Evolutionary conservation across 805 yeast species (phyloP).

Genomic region (Sungouiella thailandica): DNA sequence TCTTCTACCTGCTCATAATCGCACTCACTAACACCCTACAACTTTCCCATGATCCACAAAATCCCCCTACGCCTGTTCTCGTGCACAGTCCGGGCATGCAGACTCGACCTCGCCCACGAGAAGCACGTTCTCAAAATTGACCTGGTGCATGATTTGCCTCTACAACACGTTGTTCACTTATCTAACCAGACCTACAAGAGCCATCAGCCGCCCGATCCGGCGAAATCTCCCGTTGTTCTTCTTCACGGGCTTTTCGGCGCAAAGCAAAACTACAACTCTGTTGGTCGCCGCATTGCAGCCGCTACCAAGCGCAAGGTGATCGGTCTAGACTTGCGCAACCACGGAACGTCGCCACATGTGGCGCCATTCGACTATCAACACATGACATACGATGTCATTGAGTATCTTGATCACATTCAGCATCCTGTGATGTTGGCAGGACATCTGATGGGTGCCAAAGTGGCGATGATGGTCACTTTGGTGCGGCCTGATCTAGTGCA

Average conservation of each 20-base stretch:
- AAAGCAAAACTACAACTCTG: slow-evolving; percentile 36
- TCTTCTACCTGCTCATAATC: too few relatives aligned
- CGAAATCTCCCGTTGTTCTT: slow-evolving; percentile 35
- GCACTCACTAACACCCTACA: too few relatives aligned
- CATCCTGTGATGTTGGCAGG: slow-evolving; percentile 33
- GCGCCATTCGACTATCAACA: slow-evolving; percentile 41
- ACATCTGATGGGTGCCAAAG: slow-evolving; percentile 61
- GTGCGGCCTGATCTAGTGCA: slow-evolving; percentile 34
- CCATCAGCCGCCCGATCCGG: slow-evolving; percentile 3
- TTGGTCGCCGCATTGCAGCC: slow-evolving; percentile 31
- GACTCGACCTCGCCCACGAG: neutral
- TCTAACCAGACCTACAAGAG: slow-evolving; percentile 3
- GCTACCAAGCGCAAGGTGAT: slow-evolving; percentile 28
- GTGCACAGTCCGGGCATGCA: too few relatives aligned
- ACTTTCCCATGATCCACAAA: too few relatives aligned
- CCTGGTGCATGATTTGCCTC: slow-evolving; percentile 1
- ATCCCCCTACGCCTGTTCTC: too few relatives aligned
- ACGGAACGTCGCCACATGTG: slow-evolving; percentile 45
- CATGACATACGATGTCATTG: slow-evolving; percentile 39
- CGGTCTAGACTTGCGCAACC: slow-evolving; percentile 51
- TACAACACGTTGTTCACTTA: neutral
- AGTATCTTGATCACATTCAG: slow-evolving; percentile 23
- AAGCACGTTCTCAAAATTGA: neutral
- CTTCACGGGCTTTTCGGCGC: slow-evolving; percentile 56
- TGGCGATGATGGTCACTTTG: slow-evolving; percentile 44